Conservation (phyloP, 2,329 filamentous ascomycete species). For the Sporothrix protearum region DNA sequence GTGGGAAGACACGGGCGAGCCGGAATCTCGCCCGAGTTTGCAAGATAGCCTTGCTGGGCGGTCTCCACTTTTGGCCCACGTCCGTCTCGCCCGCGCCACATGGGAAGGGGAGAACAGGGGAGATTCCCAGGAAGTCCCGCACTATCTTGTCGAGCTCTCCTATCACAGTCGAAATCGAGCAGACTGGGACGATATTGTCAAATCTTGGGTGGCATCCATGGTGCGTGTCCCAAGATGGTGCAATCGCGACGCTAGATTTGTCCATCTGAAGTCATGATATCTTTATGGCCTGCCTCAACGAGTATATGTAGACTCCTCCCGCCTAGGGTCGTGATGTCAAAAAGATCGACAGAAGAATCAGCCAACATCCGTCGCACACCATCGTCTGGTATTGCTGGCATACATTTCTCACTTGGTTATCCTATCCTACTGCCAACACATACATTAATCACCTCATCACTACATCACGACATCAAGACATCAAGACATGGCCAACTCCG, state of each 20-base stretch:
- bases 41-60: background rate
- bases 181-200: background rate
- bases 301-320: constrained; percentile 18
- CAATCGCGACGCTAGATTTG: constrained; percentile 17
- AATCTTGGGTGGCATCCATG: background rate
- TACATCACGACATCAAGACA: no score
- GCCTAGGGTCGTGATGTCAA: background rate
- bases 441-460: no score
- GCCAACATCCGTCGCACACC: no score
- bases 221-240: constrained; percentile 13
- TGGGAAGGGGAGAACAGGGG: background rate
- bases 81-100: constrained; percentile 13
- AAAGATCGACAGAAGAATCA: background rate
- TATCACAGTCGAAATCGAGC: background rate
- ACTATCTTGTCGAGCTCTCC: background rate
- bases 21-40: constrained; percentile 15
- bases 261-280: background rate
- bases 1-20: background rate
- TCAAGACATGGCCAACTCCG: background rate
- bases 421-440: background rate
- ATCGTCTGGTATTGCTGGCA: no score
- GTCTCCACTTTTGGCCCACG: background rate
- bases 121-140: background rate
- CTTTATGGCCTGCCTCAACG: background rate
- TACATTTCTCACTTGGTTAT: no score